Conservation (phyloP, 2,329 filamentous ascomycete genomes). For the Zymoseptoria passerinii region DNA sequence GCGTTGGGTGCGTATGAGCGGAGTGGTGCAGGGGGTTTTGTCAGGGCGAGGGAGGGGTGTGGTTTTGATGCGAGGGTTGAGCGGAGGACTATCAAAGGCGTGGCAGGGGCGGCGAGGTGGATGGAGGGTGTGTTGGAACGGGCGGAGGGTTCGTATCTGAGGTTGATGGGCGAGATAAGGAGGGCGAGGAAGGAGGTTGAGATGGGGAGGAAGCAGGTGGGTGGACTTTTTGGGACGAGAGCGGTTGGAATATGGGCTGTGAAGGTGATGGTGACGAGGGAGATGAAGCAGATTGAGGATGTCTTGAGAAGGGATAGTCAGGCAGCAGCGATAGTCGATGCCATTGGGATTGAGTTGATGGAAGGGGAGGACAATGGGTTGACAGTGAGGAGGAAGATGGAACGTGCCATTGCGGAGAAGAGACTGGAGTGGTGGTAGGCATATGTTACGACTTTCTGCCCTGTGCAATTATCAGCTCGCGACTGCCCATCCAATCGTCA, state of each 20-base stretch:
- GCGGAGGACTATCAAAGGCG: neutral
- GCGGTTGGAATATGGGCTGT: neutral
- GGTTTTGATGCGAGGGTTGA: neutral
- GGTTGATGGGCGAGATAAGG: neutral
- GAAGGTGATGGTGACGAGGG: neutral
- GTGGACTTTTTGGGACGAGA: neutral
- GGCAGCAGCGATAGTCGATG: neutral
- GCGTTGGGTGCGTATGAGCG: neutral
- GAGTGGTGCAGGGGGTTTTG: neutral
- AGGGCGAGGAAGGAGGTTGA: neutral
- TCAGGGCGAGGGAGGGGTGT: neutral
- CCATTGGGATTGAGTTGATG: neutral
- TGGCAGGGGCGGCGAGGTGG: conserved; percentile 3
- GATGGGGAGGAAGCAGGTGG: neutral
- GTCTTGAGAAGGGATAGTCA: neutral
- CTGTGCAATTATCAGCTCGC: neutral
- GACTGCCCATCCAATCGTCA: neutral
- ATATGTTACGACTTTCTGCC: neutral
- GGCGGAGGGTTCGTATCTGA: conserved; percentile 4
- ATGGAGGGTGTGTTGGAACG: neutral
- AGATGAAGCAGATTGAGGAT: neutral
- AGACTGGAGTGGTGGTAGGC: neutral
- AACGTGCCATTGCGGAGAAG: conserved; percentile 1
- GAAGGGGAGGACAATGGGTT: neutral
- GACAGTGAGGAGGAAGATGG: neutral